phyloP scores from a whole-genome alignment of 2,329 filamentous ascomycete species.

The Xylaria sp. region DNA sequence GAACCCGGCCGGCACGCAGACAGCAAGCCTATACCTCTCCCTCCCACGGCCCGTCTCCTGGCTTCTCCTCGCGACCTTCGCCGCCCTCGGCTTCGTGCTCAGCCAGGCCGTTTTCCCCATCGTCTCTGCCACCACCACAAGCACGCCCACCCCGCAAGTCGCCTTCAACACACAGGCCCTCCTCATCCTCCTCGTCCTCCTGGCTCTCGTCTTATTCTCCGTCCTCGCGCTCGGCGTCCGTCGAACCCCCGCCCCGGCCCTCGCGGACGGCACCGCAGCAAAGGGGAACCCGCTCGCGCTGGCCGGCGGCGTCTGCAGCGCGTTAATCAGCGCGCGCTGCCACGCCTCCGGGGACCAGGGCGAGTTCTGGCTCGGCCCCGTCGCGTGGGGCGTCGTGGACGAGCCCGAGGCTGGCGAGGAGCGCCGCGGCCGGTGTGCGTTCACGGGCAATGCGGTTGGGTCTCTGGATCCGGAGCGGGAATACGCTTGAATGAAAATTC shows the following conservation, averaged over 20 bases:
- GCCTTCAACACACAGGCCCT: slow-evolving; percentile 58
- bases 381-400: slow-evolving; percentile 61
- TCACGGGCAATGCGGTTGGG: slow-evolving; percentile 52
- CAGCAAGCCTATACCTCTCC: slow-evolving; percentile 61
- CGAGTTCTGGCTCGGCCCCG: slow-evolving; percentile 52
- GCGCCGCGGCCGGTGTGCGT: slow-evolving; percentile 58
- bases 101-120: slow-evolving; percentile 57
- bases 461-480: slow-evolving; percentile 52
- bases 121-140: slow-evolving; percentile 22
- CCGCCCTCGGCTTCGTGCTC: slow-evolving; percentile 58
- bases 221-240: slow-evolving; percentile 56
- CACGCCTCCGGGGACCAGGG: slow-evolving; percentile 51
- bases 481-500: slow-evolving; percentile 50
- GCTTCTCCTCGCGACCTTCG: slow-evolving; percentile 58
- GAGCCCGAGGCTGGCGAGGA: slow-evolving; percentile 54
- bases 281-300: slow-evolving; percentile 62
- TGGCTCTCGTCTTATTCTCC: slow-evolving; percentile 53
- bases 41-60: slow-evolving; percentile 60
- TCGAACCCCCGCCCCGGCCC: slow-evolving; percentile 52
- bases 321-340: slow-evolving; percentile 63
- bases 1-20: slow-evolving; percentile 58
- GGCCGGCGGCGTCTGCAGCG: slow-evolving; percentile 61
- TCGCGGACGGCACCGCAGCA: slow-evolving; percentile 51
- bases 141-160: slow-evolving; percentile 47
- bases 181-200: slow-evolving; percentile 55